Conservation (phyloP, 768 basidiomycete species). For the Calocybe indica region DNA sequence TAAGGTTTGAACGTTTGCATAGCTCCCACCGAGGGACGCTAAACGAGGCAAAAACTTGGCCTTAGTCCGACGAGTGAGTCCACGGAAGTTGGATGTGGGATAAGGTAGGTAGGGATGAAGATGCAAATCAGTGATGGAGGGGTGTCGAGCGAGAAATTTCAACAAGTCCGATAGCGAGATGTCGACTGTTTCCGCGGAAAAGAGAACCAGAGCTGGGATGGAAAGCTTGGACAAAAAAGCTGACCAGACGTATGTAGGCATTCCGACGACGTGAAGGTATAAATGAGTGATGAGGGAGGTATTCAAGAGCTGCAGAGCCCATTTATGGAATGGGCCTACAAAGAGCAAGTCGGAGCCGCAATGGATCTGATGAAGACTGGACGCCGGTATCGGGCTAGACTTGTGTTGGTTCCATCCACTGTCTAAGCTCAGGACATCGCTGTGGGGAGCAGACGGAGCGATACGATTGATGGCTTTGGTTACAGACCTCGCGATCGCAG, state of each 20-base stretch:
- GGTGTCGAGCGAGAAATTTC: slow-evolving; percentile 19
- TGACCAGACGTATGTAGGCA: slow-evolving; percentile 11
- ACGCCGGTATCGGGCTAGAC: no score
- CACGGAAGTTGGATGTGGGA: neutral
- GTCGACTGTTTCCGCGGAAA: slow-evolving; percentile 10
- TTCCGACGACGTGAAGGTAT: slow-evolving; percentile 11
- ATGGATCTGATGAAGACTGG: neutral
- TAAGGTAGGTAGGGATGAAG: slow-evolving; percentile 12
- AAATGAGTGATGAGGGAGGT: slow-evolving; percentile 12
- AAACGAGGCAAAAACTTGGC: slow-evolving; percentile 10
- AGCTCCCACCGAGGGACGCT: slow-evolving; percentile 12
- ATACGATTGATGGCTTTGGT: no score
- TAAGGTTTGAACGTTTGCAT: slow-evolving; percentile 10
- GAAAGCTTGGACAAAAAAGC: slow-evolving; percentile 11
- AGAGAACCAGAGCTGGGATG: slow-evolving; percentile 13
- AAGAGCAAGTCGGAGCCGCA: slow-evolving; percentile 15
- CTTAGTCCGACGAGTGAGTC: slow-evolving; percentile 1
- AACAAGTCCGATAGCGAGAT: slow-evolving; percentile 14
- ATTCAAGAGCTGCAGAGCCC: slow-evolving; percentile 15
- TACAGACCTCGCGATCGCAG: no score
- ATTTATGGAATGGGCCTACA: slow-evolving; percentile 14
- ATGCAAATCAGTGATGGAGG: slow-evolving; percentile 12
- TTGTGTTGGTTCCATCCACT: no score
- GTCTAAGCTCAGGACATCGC: no score
- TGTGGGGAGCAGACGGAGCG: no score